Percentiles rank a stretch among this genome's conserved stretches.
phyloP scores from a whole-genome alignment of 352 stramenopile genomes.

The Globisporangium megalacanthum region DNA sequence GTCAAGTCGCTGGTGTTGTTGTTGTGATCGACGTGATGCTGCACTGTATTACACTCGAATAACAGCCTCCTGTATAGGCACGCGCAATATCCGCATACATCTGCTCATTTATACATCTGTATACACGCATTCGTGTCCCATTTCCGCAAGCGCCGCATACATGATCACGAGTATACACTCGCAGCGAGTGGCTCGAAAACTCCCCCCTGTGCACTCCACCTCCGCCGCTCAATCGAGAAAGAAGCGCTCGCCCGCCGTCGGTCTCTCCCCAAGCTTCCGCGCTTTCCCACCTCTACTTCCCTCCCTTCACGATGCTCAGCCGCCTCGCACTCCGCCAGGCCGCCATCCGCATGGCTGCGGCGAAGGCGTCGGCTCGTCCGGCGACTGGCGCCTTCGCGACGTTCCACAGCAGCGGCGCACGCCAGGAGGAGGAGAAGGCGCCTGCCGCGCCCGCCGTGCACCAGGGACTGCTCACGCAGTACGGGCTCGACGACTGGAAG shows the following conservation, averaged over 20 bases:
- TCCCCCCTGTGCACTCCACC: not conserved
- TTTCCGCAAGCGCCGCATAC: not conserved
- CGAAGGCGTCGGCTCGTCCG: constrained; percentile 23
- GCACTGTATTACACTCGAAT: not conserved
- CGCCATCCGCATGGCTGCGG: constrained; percentile 37
- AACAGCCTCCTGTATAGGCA: not conserved
- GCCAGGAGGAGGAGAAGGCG: constrained; percentile 46
- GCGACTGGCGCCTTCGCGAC: constrained; percentile 17
- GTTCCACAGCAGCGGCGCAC: constrained; percentile 53
- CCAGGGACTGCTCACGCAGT: constrained; percentile 53
- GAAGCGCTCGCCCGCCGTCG: not conserved
- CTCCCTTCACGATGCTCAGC: constrained; percentile 47
- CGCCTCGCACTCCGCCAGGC: constrained; percentile 66
- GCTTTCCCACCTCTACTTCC: no score
- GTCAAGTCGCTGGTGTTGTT: no score
- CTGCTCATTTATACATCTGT: not conserved
- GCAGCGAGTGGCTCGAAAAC: not conserved
- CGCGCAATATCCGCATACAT: not conserved
- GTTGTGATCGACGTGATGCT: not conserved
- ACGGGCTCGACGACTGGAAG: constrained; percentile 80
- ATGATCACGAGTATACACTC: not conserved
- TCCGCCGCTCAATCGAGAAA: not conserved
- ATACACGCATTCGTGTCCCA: not conserved
- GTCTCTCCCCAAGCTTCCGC: no score
- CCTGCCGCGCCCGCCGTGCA: constrained; percentile 32